phyloP scores from a whole-genome alignment of 2,329 filamentous ascomycete species.

The Ophiostoma tasmaniense region DNA sequence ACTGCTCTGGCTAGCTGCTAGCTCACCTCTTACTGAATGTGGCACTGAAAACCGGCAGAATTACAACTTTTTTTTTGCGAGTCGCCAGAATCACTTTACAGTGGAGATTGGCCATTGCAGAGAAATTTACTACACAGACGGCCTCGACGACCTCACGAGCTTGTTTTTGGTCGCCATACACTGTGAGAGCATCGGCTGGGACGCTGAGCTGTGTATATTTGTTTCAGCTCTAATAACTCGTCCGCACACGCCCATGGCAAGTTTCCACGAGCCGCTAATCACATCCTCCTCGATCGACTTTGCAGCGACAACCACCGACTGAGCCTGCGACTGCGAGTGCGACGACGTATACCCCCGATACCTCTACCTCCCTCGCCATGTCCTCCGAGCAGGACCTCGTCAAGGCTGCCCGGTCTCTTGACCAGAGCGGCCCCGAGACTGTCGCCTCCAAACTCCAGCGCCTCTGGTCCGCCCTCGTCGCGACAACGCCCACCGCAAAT shows the following conservation, averaged over 20 bases:
- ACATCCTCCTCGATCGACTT: not conserved
- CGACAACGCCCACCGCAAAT: conserved; percentile 28
- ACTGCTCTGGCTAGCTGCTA: not conserved
- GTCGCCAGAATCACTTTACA: not conserved
- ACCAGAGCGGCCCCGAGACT: conserved; percentile 39
- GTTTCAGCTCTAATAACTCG: not conserved
- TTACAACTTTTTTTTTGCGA: conserved; percentile 12
- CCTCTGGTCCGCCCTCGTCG: conserved; percentile 42
- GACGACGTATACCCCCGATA: not conserved
- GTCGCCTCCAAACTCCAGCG: conserved; percentile 40
- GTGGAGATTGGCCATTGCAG: not conserved
- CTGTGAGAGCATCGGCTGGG: not conserved
- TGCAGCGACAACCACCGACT: not conserved
- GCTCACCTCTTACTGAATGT: not conserved
- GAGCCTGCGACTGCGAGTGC: not conserved
- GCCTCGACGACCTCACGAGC: not conserved
- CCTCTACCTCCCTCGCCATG: conserved; percentile 12
- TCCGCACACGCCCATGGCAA: not conserved
- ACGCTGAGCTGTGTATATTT: not conserved
- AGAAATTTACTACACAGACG: not conserved
- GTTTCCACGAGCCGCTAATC: not conserved
- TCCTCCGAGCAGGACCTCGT: conserved; percentile 32
- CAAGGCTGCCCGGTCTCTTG: conserved; percentile 46
- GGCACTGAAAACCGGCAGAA: conserved; percentile 18
- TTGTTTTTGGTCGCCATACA: not conserved